These are phyloP conservation scores for Halocafeteria seosinensis DNA, from an alignment of 108 stramenopile genomes.

Conservation along the genomic window DNA sequence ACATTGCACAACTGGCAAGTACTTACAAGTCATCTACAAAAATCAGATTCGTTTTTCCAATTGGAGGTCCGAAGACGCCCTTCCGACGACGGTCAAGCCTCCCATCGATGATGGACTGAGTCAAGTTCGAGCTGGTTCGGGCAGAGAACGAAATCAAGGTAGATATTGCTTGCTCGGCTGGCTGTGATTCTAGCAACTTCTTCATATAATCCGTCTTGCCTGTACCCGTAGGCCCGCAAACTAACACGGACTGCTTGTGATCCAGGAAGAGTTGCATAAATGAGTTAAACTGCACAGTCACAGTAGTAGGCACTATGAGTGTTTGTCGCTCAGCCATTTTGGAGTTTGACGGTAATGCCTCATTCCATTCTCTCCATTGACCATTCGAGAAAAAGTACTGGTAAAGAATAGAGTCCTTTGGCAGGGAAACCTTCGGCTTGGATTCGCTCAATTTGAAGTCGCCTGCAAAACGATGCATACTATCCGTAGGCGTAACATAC, in stretches of 20 bases:
- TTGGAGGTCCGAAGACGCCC: conserved; percentile 40
- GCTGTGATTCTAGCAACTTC: conserved; percentile 4
- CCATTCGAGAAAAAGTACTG: conserved; percentile 17
- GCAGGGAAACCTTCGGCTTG: background rate
- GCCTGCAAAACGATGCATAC: too few species aligned
- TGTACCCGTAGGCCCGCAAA: conserved; percentile 48
- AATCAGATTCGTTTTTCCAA: conserved; percentile 29
- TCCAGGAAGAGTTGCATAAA: conserved; percentile 29
- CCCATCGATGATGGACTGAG: conserved; percentile 49
- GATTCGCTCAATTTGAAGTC: too few species aligned
- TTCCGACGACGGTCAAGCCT: conserved; percentile 44
- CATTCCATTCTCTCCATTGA: conserved; percentile 28
- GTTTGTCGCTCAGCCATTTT: conserved; percentile 22
- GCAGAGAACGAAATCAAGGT: conserved; percentile 40
- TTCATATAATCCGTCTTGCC: conserved; percentile 21
- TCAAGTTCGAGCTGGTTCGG: conserved; percentile 43
- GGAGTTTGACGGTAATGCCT: conserved; percentile 20
- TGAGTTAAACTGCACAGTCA: conserved; percentile 37
- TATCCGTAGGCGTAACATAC: too few species aligned
- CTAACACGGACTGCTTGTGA: conserved; percentile 18
- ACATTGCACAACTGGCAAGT: conserved; percentile 30
- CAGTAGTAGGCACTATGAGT: conserved; percentile 37
- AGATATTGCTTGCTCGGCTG: conserved; percentile 25
- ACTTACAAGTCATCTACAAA: conserved; percentile 51
- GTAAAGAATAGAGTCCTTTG: conserved; percentile 8